Evolutionary conservation across 257 asterid genomes (phyloP).

Genomic region (Gynochthodes officinalis): DNA sequence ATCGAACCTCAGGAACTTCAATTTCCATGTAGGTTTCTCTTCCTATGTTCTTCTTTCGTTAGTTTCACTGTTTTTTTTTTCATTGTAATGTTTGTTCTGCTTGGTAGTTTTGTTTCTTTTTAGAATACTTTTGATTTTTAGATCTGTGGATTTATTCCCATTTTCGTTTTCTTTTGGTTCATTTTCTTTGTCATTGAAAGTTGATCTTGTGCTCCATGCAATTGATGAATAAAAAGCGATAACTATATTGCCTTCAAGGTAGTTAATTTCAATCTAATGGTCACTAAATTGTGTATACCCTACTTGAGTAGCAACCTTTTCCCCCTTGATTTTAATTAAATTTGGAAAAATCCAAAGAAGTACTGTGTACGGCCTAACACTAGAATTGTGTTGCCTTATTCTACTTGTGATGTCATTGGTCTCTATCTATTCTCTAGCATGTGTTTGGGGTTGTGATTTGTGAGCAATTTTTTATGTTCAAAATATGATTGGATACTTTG

Average conservation of each 20-base stretch:
- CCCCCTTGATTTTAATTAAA: not conserved
- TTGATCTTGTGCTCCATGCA: slow-evolving; percentile 77
- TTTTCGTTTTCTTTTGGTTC: slow-evolving; percentile 17
- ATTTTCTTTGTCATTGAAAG: slow-evolving; percentile 30
- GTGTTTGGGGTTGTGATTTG: not conserved
- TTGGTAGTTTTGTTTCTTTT: no score
- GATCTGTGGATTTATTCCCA: slow-evolving; percentile 33
- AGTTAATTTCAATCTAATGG: slow-evolving; percentile 9
- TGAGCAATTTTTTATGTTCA: not conserved
- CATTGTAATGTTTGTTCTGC: not conserved
- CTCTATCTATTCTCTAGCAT: slow-evolving; percentile 13
- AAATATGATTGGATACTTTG: not conserved
- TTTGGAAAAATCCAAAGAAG: slow-evolving; percentile 67
- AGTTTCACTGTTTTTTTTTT: not conserved
- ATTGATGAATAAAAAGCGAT: slow-evolving; percentile 60
- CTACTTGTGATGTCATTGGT: slow-evolving; percentile 77
- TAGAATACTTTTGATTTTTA: slow-evolving; percentile 10
- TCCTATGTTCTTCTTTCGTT: no score
- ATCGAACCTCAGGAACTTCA: slow-evolving; percentile 81
- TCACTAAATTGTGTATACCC: slow-evolving; percentile 12
- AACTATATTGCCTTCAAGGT: slow-evolving; percentile 78
- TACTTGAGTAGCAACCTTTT: not conserved
- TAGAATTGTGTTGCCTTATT: slow-evolving; percentile 81
- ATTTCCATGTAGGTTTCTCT: slow-evolving; percentile 46
- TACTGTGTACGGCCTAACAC: slow-evolving; percentile 98